Percentiles rank a stretch among this genome's conserved stretches.
phyloP scores from a whole-genome alignment of 208 protist genomes.

The Trypanosoma lewisi region DNA sequence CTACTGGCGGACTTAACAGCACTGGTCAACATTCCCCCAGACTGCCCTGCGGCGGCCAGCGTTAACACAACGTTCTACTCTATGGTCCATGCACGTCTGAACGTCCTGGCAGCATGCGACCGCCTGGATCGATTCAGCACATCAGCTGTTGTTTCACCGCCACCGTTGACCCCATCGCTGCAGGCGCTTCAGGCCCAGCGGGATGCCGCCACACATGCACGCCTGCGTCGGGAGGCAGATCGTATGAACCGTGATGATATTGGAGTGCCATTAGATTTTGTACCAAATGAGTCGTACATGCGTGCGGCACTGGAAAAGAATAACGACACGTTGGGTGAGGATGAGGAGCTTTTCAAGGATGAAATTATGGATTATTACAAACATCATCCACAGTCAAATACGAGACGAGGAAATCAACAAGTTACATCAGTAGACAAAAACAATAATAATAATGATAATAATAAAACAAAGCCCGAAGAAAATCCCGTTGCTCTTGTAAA shows the following conservation, averaged over 20 bases:
- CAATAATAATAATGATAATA: slow-evolving; percentile 16
- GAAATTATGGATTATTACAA: slow-evolving; percentile 88
- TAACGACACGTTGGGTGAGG: slow-evolving; percentile 68
- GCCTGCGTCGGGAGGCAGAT: slow-evolving; percentile 14
- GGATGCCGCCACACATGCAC: slow-evolving; percentile 15
- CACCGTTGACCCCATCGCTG: slow-evolving; percentile 57
- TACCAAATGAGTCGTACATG: slow-evolving; percentile 75
- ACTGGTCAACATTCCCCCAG: slow-evolving; percentile 17
- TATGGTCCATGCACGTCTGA: slow-evolving; percentile 82
- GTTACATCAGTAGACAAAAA: slow-evolving; percentile 19
- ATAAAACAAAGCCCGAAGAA: slow-evolving; percentile 9
- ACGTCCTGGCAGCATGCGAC: slow-evolving; percentile 71
- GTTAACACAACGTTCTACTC: slow-evolving; percentile 63
- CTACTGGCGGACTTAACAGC: slow-evolving; percentile 23
- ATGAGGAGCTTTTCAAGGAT: slow-evolving; percentile 83
- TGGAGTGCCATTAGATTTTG: slow-evolving; percentile 66
- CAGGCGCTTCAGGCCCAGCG: slow-evolving; percentile 38
- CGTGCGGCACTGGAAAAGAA: slow-evolving; percentile 56
- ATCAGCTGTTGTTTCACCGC: slow-evolving; percentile 28
- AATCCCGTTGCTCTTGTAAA: slow-evolving; percentile 74
- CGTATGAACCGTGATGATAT: slow-evolving; percentile 15
- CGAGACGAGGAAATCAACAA: background rate
- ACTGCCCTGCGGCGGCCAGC: slow-evolving; percentile 14
- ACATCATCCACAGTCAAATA: slow-evolving; percentile 4
- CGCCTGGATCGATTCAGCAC: slow-evolving; percentile 51